Conservation (phyloP, 1,139 yeast genomes). For the Pneumocystis oryctolagi region DNA sequence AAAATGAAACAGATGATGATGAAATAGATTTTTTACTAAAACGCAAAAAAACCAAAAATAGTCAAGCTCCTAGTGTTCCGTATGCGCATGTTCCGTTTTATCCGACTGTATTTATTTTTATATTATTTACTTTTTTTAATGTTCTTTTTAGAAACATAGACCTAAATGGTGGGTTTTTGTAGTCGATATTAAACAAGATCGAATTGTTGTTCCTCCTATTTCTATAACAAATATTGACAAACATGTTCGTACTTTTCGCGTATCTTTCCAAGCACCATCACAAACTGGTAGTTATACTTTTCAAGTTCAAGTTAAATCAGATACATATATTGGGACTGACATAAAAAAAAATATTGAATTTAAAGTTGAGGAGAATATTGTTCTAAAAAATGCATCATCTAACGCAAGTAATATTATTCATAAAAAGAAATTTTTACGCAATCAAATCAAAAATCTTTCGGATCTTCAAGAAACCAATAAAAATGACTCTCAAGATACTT, state of each 20-base stretch:
- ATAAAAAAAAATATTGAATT: conserved; percentile 7
- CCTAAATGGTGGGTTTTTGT: conserved; percentile 13
- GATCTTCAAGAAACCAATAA: neutral
- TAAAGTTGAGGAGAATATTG: conserved; percentile 1
- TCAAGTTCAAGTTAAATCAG: conserved; percentile 11
- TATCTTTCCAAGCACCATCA: conserved; percentile 13
- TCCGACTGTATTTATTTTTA: neutral
- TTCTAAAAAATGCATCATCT: neutral
- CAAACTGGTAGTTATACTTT: conserved; percentile 10
- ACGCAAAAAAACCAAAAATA: conserved; percentile 3
- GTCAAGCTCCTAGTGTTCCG: neutral
- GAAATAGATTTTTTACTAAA: neutral
- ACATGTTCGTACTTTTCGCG: conserved; percentile 7
- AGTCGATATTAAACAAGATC: conserved; percentile 12
- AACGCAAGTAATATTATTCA: neutral
- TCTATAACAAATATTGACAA: conserved; percentile 8
- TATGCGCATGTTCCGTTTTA: conserved; percentile 1
- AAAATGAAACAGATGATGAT: neutral
- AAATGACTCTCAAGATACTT: neutral
- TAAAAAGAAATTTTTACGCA: neutral
- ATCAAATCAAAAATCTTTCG: neutral
- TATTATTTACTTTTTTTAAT: conserved; percentile 7
- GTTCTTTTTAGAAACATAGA: conserved; percentile 6
- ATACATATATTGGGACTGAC: conserved; percentile 12
- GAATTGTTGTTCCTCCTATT: conserved; percentile 12